These are phyloP conservation scores for Lojkania enalia DNA, from an alignment of 2,329 filamentous ascomycete genomes.

Conservation along the genomic window DNA sequence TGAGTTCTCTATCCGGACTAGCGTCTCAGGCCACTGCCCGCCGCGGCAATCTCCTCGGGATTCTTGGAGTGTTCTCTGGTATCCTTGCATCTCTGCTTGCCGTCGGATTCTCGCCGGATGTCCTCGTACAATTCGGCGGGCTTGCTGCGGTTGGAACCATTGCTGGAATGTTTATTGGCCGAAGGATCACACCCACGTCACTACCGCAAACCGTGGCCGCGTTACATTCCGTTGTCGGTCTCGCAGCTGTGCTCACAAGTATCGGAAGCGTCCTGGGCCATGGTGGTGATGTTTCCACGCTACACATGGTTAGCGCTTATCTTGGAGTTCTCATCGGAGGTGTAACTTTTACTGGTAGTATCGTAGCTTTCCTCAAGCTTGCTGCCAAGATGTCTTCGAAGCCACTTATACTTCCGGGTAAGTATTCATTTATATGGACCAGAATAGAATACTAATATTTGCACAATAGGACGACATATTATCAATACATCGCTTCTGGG, in stretches of 20 bases:
- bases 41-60: conserved; percentile 83
- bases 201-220: conserved; percentile 89
- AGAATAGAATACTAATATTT: too few species aligned
- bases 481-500: conserved; percentile 76
- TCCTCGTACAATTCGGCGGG: conserved; percentile 76
- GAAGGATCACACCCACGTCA: conserved; percentile 84
- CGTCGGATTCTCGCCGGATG: conserved; percentile 77
- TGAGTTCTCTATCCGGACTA: conserved; percentile 75
- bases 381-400: conserved; percentile 80
- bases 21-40: conserved; percentile 82
- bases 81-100: conserved; percentile 81
- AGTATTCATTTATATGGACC: too few species aligned
- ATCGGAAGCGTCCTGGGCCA: conserved; percentile 83
- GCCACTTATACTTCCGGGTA: conserved; percentile 71
- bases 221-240: conserved; percentile 84
- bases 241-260: conserved; percentile 85
- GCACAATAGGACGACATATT: conserved; percentile 72
- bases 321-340: conserved; percentile 83
- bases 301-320: conserved; percentile 86
- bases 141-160: conserved; percentile 74
- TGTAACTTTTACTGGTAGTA: conserved; percentile 87
- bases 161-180: conserved; percentile 74
- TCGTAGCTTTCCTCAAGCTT: conserved; percentile 87
- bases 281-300: conserved; percentile 69
- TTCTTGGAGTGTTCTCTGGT: conserved; percentile 80